Base-by-base conservation (phyloP, 768 basidiomycete genomes). In the Collybia sordida region DNA sequence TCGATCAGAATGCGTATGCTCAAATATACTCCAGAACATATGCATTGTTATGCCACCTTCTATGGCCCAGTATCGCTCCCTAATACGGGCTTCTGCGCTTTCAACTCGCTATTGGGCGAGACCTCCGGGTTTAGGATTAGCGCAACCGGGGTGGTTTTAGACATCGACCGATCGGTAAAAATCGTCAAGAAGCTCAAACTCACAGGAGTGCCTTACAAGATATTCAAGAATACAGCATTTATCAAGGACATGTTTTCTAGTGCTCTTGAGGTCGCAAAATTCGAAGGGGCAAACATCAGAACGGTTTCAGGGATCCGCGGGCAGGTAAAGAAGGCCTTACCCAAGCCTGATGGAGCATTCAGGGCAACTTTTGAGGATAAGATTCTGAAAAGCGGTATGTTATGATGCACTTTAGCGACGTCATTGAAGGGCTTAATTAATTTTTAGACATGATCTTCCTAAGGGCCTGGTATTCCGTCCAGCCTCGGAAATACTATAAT, bases 11-110 rank as follows among this genome's bases (percentile, higher is more conserved):
- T 98, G 86, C 92, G 97, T 28, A 90, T 98, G 88, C 88, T 99
- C 72, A 99, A 99, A 72, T 99, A 99, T 65, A 98, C 97, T 0
- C 97, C 97, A 0, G 97, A 99, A 70, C 97, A 99, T 63, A 98
- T 96, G 97, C 97, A 99, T 65, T 99, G 97, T 62, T 96, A 88
- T 62, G 96, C 95, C 2, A 97, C 95, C 2, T 97, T 98, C 69
- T 99, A 95, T 62, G 96, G 93, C 0, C 96, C 97, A 6, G 85
- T 93, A 18, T 75, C 93, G 2, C 73, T 91, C 0, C 96, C 95
- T 18, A 97, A 97, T 69, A 97, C 93, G 0, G 94, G 95, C 25
- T 95, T 99, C 71, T 98, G 97, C 66, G 89, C 96, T 2, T 98
- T 99, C 80, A 98, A 94, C 67, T 83, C 88, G 0, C 70, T 99